phyloP scores from a whole-genome alignment of 306 rosid genomes.

The Vachellia collinsii region DNA sequence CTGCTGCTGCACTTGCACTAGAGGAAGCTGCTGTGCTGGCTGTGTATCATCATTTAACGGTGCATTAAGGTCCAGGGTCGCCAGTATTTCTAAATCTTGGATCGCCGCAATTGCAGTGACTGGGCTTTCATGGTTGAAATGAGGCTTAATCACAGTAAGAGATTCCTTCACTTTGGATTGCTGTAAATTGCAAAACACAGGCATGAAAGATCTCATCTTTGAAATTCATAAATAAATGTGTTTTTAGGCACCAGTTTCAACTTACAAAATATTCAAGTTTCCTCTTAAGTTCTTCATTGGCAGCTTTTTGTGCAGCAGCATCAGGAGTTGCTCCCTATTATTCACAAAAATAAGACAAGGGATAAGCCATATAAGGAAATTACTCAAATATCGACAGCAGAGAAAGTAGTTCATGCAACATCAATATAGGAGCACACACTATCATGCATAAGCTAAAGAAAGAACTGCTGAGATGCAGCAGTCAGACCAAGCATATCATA shows the following conservation, averaged over 20 bases:
- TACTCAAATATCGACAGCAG: not conserved
- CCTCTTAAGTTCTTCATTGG: slow-evolving; percentile 58
- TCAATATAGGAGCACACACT: not conserved
- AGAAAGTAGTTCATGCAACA: not conserved
- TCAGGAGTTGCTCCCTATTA: slow-evolving; percentile 39
- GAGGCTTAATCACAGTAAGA: slow-evolving; percentile 65
- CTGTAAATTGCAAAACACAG: slow-evolving; percentile 43
- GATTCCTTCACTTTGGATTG: slow-evolving; percentile 75
- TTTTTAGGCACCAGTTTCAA: slow-evolving; percentile 25
- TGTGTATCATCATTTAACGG: slow-evolving; percentile 55
- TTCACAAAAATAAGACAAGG: slow-evolving; percentile 17
- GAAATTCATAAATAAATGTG: slow-evolving; percentile 2
- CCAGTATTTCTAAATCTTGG: slow-evolving; percentile 72
- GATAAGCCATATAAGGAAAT: slow-evolving; percentile 15
- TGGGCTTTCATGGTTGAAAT: slow-evolving; percentile 62
- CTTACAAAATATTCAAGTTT: slow-evolving; percentile 80
- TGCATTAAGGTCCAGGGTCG: slow-evolving; percentile 60
- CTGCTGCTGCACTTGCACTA: not conserved
- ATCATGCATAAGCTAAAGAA: not conserved
- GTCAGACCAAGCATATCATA: not conserved
- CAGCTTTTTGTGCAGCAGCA: slow-evolving; percentile 32
- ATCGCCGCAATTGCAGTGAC: slow-evolving; percentile 58
- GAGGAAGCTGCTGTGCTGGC: slow-evolving; percentile 34
- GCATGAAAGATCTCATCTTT: slow-evolving; percentile 31
- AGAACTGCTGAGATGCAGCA: not conserved